Conservation (phyloP, 352 stramenopile genomes). For the Phytophthora melonis region DNA sequence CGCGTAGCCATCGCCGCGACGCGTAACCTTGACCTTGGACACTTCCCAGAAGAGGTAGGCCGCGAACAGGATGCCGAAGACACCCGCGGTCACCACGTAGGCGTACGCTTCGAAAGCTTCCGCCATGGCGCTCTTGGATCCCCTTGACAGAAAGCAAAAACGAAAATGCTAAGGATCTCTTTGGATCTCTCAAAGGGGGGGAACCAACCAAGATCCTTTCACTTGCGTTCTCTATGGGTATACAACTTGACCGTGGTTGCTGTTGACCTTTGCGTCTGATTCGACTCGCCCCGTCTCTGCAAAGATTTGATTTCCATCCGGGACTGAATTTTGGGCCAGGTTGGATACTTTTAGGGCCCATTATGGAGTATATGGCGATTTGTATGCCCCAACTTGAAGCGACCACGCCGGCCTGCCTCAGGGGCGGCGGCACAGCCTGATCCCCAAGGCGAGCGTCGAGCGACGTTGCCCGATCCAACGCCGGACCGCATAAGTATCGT, state of each 20-base stretch:
- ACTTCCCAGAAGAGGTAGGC: slow-evolving; percentile 90
- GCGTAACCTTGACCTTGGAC: slow-evolving; percentile 90
- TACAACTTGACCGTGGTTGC: slow-evolving; percentile 42
- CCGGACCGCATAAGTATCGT: not conserved
- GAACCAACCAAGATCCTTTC: slow-evolving; percentile 35
- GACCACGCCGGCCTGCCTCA: slow-evolving; percentile 2
- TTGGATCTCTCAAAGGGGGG: not conserved
- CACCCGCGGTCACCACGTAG: slow-evolving; percentile 63
- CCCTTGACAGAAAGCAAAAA: slow-evolving; percentile 54
- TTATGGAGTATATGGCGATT: slow-evolving; percentile 20
- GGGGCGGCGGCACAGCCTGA: not conserved
- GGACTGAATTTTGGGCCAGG: slow-evolving; percentile 9
- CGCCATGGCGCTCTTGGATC: slow-evolving; percentile 52
- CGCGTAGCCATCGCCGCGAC: slow-evolving; percentile 84
- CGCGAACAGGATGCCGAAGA: slow-evolving; percentile 88
- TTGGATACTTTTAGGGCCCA: slow-evolving; percentile 26
- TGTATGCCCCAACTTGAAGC: slow-evolving; percentile 35
- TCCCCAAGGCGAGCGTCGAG: not conserved
- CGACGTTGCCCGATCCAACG: not conserved
- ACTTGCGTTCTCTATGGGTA: slow-evolving; percentile 47
- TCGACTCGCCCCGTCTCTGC: slow-evolving; percentile 1
- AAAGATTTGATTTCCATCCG: slow-evolving; percentile 37
- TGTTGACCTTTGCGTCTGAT: slow-evolving; percentile 26
- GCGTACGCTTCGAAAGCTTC: slow-evolving; percentile 68
- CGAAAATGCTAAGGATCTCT: too few species aligned